A percentile compares a stretch with the other conserved stretches of the same genome.
phyloP scores from a whole-genome alignment of 495 filamentous ascomycete genomes.

The Tuber magnatum region DNA sequence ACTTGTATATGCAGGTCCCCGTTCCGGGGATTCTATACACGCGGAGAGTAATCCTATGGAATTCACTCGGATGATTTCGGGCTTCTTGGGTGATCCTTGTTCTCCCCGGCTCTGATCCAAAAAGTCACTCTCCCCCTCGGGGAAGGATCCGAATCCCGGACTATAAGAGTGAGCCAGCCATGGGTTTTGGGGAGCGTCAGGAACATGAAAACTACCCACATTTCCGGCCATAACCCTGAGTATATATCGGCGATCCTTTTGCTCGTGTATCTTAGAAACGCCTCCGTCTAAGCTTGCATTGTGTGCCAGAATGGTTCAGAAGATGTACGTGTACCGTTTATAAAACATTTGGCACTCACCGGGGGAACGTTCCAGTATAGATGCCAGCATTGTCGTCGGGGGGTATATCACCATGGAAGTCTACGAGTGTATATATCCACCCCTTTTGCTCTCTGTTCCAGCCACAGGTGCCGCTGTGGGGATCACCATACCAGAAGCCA shows the following conservation, averaged over 20 bases:
- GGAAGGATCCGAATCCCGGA: constrained; percentile 53
- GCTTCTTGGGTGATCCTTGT: constrained; percentile 4
- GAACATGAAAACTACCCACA: not conserved
- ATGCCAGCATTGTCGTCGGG: constrained; percentile 25
- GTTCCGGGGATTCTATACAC: constrained; percentile 5
- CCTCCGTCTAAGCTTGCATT: constrained; percentile 55
- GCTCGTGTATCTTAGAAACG: constrained; percentile 55
- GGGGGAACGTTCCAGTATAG: constrained; percentile 57
- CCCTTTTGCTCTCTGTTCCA: not conserved
- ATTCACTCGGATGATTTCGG: not conserved
- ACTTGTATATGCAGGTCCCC: not conserved
- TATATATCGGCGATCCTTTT: constrained; percentile 8
- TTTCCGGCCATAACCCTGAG: constrained; percentile 7
- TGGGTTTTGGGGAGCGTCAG: constrained; percentile 42
- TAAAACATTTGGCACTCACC: constrained; percentile 48
- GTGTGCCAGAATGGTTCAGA: constrained; percentile 60
- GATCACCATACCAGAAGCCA: constrained; percentile 26
- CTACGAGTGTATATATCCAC: not conserved
- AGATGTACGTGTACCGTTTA: constrained; percentile 58
- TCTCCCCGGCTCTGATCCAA: constrained; percentile 35
- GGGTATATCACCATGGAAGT: constrained; percentile 7
- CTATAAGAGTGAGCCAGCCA: constrained; percentile 53
- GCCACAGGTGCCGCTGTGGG: constrained; percentile 12
- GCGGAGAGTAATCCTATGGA: constrained; percentile 7
- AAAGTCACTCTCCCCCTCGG: constrained; percentile 52